These are phyloP conservation scores for Prunus padus DNA, from an alignment of 306 rosid species.

Conservation along the genomic window DNA sequence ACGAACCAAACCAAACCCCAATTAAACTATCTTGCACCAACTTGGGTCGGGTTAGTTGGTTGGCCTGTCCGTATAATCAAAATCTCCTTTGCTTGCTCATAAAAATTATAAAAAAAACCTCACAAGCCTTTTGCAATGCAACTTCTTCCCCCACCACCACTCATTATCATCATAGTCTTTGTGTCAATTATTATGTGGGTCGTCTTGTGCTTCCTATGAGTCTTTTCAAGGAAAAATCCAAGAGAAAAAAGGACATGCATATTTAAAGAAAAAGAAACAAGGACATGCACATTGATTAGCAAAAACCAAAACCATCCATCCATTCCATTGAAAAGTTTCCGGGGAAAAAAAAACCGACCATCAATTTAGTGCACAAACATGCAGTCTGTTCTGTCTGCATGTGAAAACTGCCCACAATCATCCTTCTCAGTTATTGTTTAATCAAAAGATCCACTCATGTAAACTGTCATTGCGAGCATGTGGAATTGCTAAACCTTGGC, in stretches of 20 bases:
- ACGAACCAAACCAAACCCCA: background rate
- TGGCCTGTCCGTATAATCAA: background rate
- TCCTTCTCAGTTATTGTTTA: constrained; percentile 21
- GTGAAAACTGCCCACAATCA: constrained; percentile 36
- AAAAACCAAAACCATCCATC: background rate
- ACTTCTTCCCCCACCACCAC: background rate
- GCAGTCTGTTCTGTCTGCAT: constrained; percentile 38
- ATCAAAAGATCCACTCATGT: constrained; percentile 19
- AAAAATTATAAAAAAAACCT: too few species aligned
- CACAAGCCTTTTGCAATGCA: background rate
- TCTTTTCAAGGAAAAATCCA: background rate
- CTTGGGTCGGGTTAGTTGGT: background rate
- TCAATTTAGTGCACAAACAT: constrained; percentile 35
- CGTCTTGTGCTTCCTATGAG: background rate
- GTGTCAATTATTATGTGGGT: constrained; percentile 4
- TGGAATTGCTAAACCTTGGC: constrained; percentile 31
- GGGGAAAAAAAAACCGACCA: constrained; percentile 14
- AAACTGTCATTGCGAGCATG: constrained; percentile 43
- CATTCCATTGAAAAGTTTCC: background rate
- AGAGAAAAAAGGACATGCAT: background rate
- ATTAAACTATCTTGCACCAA: background rate
- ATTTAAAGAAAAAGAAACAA: background rate
- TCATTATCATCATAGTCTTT: background rate
- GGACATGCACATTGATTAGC: background rate
- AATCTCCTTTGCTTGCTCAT: too few species aligned